Base-by-base conservation (phyloP, 306 rosid species). In the Quercus robur region DNA sequence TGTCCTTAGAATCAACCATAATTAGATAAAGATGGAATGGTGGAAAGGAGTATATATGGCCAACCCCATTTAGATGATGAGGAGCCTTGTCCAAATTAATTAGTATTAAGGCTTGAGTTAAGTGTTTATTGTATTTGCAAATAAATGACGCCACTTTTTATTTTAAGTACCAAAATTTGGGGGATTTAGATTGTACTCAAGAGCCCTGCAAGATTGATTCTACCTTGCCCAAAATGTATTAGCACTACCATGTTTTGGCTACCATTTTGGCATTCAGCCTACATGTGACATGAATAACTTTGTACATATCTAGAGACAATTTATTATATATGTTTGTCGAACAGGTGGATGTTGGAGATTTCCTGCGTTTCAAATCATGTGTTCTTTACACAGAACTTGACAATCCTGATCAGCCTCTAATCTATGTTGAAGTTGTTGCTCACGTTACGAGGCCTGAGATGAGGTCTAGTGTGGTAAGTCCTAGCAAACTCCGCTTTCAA, bases 281-380 rank as follows among this genome's bases (percentile, higher is more conserved):
- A 12, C 11, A 66, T 66, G 23, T 31, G 49, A 59, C 49, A 33
- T 66, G 6, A 44, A 18, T 31, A 31, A 18, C 25, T 18, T 18
- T 8, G 71, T 67, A 5, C 23, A 67, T 67, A 28, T 63, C 25
- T 33, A 2, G 17, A 67, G 18, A 6, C 52, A 35, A 33, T 67
- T 67, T 35, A 35, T 46, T 19, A 10, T 67, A 67, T 67, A 9
- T 35, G 26, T 46, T 51, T 56, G 73, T 56, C 57, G 75, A 52
- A 70, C 91, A 96, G 98, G 99, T 96, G 87, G 99, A 96, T 52
- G 98, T 95, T 18, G 98, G 99, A 21, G 97, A 95, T 78, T 95
- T 95, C 88, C 78, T 93, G 83, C 95, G 98, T 64, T 88, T 93
- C 84, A 90, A 87, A 80, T 96, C 99, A 3, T 93, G 97, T 62